phyloP scores from a whole-genome alignment of 495 filamentous ascomycete species.

The Xylaria telfairii region DNA sequence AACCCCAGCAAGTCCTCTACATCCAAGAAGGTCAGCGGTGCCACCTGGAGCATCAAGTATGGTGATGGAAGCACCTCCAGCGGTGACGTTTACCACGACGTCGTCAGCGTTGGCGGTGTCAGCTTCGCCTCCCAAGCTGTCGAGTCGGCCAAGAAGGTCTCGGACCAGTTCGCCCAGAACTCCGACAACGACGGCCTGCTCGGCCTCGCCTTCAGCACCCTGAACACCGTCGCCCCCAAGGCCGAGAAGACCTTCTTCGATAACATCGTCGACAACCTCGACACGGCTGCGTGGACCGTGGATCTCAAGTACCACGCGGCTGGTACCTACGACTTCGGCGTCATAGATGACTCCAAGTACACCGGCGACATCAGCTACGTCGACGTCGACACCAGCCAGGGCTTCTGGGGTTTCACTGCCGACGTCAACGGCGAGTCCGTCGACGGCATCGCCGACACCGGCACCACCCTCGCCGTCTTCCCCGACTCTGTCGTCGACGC shows the following conservation, averaged over 20 bases:
- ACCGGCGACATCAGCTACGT: constrained; percentile 68
- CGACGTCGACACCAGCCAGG: constrained; percentile 61
- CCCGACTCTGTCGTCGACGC: constrained; percentile 57
- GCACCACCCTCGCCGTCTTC: constrained; percentile 73
- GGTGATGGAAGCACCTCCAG: constrained; percentile 70
- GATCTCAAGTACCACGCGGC: constrained; percentile 67
- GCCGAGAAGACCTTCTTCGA: constrained; percentile 74
- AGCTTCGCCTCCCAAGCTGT: constrained; percentile 68
- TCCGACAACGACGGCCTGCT: constrained; percentile 71
- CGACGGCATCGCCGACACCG: constrained; percentile 65
- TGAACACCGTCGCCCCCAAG: constrained; percentile 71
- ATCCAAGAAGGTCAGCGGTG: constrained; percentile 55
- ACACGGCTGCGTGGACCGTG: constrained; percentile 68
- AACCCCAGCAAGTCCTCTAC: constrained; percentile 51
- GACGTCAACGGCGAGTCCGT: constrained; percentile 43
- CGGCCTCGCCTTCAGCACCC: constrained; percentile 73
- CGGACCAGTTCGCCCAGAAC: constrained; percentile 62
- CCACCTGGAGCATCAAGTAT: constrained; percentile 70
- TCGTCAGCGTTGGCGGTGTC: constrained; percentile 68
- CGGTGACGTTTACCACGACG: constrained; percentile 73
- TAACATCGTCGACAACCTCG: constrained; percentile 63
- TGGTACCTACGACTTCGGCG: constrained; percentile 76
- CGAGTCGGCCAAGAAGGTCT: constrained; percentile 68
- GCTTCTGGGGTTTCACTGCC: constrained; percentile 73
- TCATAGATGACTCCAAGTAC: constrained; percentile 67